phyloP scores from a whole-genome alignment of 805 yeast genomes.

The Suhomyces tanzawaensis region DNA sequence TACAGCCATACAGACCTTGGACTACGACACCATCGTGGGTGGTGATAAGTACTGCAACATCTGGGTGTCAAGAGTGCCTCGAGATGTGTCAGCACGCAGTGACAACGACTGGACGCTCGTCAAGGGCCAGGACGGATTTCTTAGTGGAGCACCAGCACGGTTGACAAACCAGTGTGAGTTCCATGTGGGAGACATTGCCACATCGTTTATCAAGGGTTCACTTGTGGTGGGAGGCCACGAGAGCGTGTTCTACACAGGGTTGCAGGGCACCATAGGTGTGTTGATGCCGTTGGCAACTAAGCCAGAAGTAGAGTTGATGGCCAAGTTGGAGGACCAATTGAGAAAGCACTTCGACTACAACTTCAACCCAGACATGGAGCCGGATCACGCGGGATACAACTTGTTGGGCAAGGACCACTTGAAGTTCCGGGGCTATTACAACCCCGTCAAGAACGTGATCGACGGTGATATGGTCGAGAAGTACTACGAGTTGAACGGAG shows the following conservation, averaged over 20 bases:
- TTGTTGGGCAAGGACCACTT: slow-evolving; percentile 66
- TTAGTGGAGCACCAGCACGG: slow-evolving; percentile 55
- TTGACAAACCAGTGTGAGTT: slow-evolving; percentile 54
- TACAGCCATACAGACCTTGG: slow-evolving; percentile 59
- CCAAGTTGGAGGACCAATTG: slow-evolving; percentile 50
- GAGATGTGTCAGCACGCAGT: slow-evolving; percentile 44
- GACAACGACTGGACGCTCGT: slow-evolving; percentile 47
- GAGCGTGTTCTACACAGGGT: slow-evolving; percentile 64
- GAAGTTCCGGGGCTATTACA: slow-evolving; percentile 72
- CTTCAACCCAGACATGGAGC: slow-evolving; percentile 22
- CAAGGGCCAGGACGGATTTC: slow-evolving; percentile 28
- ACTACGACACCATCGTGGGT: slow-evolving; percentile 71
- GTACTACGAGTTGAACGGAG: slow-evolving; percentile 37
- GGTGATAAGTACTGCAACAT: slow-evolving; percentile 89
- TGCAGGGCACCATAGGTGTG: slow-evolving; percentile 80
- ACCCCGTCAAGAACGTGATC: slow-evolving; percentile 71
- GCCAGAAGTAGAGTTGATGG: slow-evolving; percentile 60
- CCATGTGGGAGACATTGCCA: slow-evolving; percentile 68
- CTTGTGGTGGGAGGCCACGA: slow-evolving; percentile 65
- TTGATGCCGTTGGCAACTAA: slow-evolving; percentile 64
- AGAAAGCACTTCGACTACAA: slow-evolving; percentile 27
- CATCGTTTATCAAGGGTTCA: slow-evolving; percentile 53
- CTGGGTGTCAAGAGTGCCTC: slow-evolving; percentile 61
- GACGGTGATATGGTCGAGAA: slow-evolving; percentile 87
- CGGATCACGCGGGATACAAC: slow-evolving; percentile 24